A percentile compares a stretch with the other conserved stretches of the same genome.
phyloP scores from a whole-genome alignment of 2,329 filamentous ascomycete genomes.

The Monosporascus sp. region DNA sequence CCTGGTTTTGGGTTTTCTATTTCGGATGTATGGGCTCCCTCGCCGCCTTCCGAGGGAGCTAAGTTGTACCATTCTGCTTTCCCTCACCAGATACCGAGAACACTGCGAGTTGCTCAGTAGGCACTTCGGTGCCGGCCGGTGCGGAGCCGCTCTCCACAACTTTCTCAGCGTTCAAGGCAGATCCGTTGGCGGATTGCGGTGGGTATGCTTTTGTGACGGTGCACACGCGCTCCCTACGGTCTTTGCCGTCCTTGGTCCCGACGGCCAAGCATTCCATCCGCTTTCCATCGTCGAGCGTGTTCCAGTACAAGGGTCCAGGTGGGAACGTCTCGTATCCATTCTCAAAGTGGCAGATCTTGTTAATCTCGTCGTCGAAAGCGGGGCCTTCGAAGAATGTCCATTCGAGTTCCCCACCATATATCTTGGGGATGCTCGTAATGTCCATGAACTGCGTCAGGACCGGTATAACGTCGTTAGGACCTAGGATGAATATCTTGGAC shows the following conservation, averaged over 20 bases:
- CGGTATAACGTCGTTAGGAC: conserved; percentile 63
- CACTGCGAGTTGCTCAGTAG: conserved; percentile 12
- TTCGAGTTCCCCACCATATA: conserved; percentile 82
- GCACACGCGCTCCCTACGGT: conserved; percentile 43
- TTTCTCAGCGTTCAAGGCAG: conserved; percentile 3
- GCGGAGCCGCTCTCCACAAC: conserved; percentile 9
- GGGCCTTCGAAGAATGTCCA: conserved; percentile 80
- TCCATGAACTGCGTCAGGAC: conserved; percentile 81
- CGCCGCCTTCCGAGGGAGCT: conserved; percentile 15
- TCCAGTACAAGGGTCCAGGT: conserved; percentile 52
- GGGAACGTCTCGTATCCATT: conserved; percentile 49
- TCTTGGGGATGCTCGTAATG: conserved; percentile 74
- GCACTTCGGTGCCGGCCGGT: conserved; percentile 4
- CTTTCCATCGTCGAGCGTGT: conserved; percentile 39
- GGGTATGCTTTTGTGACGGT: conserved; percentile 41
- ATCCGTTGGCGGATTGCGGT: conserved; percentile 14
- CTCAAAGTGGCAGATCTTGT: conserved; percentile 42
- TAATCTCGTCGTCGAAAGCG: conserved; percentile 37
- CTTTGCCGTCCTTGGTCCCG: conserved; percentile 40
- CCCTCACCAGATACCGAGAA: conserved; percentile 13
- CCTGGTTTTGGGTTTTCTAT: neutral
- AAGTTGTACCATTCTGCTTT: conserved; percentile 6
- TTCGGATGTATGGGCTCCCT: conserved; percentile 6
- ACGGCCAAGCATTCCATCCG: conserved; percentile 48
- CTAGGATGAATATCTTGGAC: conserved; percentile 92